Percentiles rank a stretch among this genome's conserved stretches.
phyloP scores from a whole-genome alignment of 106 monocot genomes.

The Ottelia alismoides region DNA sequence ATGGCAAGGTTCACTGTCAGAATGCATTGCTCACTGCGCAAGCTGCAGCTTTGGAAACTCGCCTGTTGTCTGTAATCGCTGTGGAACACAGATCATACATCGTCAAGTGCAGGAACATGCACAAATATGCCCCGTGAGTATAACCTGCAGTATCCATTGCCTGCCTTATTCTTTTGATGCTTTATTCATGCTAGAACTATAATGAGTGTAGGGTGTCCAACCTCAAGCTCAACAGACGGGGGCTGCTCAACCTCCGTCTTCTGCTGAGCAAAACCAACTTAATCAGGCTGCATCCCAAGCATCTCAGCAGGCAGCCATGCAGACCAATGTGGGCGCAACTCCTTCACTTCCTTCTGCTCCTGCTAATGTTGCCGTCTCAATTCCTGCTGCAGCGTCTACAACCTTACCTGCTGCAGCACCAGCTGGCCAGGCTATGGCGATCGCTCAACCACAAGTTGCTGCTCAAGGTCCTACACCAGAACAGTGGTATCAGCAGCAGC shows the following conservation, averaged over 20 bases:
- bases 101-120: constrained; percentile 98
- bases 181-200: too few relatives aligned
- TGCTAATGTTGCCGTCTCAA: background rate
- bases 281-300: constrained; percentile 4
- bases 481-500: constrained; percentile 89
- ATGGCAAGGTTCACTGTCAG: constrained; percentile 83
- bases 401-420: constrained; percentile 7
- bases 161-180: too few relatives aligned
- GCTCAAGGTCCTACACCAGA: constrained; percentile 31
- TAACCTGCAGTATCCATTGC: too few relatives aligned
- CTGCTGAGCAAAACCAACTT: constrained; percentile 16
- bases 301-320: constrained; percentile 23
- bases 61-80: constrained; percentile 92
- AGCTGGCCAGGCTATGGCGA: constrained; percentile 8
- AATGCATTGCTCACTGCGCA: constrained; percentile 59
- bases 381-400: constrained; percentile 5
- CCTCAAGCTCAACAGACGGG: constrained; percentile 62
- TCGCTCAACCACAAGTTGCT: constrained; percentile 21
- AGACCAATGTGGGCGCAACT: too few relatives aligned
- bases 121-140: constrained; percentile 79
- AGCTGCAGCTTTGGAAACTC: constrained; percentile 86
- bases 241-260: constrained; percentile 23
- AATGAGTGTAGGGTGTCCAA: constrained; percentile 50
- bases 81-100: constrained; percentile 85
- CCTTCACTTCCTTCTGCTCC: constrained; percentile 7